Base-by-base conservation (phyloP, 495 filamentous ascomycete species). In the Trichocladium uniseriatum region DNA sequence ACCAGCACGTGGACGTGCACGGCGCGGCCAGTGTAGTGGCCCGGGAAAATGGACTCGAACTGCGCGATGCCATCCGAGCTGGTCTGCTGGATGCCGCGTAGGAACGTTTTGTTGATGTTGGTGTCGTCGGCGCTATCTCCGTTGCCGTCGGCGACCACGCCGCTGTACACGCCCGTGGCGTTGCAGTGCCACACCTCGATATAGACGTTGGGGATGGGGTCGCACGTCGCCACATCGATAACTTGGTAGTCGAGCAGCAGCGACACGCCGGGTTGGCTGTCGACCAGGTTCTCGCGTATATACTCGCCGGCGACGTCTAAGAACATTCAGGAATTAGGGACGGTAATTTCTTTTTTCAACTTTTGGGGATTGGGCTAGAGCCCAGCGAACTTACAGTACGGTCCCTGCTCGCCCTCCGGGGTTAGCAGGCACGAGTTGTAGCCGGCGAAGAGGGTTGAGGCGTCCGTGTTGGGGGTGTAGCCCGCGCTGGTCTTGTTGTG, bases 221-320 rank as follows among this genome's bases (percentile, higher is more conserved):
- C 64, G 66, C 79, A 84, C 24, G 74, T 79, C 29, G 74, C 72
- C 36, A 65, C 68, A 59, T 83, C 76, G 48, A 82, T 68, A 22
- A 84, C 58, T 52, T 81, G 78, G 55, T 82, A 67, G 51, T 84
- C 81, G 36, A 83, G 65, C 44, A 73, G 71, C 15, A 82, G 65
- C 10, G 70, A 59, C 16, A 84, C 70, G 50, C 82, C 81, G 10
- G 56, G 48, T 54, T 83, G 68, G 24, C 57, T 63, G 43, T 83
- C 79, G n/a, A 67, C 60, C 27, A 84, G 55, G 53, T 83, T 68
- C 37, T 64, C 38, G 34, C 81, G 79, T 54, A 84, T 76, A 21
- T 61, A 64, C 51, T 71, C 69, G 49, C 69, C 69, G 24, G 59
- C 58, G 28, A 70, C 64, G 36, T 68, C 63, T 64, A n/a, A n/a